phyloP scores from a whole-genome alignment of 164 flowering plant genomes.

The Cinnamomum micranthum region DNA sequence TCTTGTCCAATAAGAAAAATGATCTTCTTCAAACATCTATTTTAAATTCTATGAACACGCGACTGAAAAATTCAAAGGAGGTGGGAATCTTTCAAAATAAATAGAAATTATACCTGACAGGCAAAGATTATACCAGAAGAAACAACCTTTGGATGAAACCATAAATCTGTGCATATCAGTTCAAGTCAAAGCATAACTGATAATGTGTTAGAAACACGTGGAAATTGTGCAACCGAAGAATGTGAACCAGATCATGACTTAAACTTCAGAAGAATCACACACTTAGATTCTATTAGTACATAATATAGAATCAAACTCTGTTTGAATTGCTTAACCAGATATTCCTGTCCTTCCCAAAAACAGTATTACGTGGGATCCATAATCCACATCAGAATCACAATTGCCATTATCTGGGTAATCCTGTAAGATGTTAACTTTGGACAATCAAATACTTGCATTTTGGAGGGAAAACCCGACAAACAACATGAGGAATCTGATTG shows the following conservation, averaged over 20 bases:
- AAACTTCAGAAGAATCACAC: background rate
- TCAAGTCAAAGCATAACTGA: slow-evolving; percentile 11
- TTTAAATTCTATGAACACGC: background rate
- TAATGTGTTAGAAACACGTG: slow-evolving; percentile 7
- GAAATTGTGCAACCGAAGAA: slow-evolving; percentile 12
- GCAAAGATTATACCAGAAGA: slow-evolving; percentile 3
- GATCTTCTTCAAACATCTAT: background rate
- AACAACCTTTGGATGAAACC: slow-evolving; percentile 14
- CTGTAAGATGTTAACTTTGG: background rate
- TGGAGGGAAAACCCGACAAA: background rate
- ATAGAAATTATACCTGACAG: slow-evolving; percentile 9
- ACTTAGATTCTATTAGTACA: background rate
- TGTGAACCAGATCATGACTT: slow-evolving; percentile 14
- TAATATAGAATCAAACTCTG: background rate
- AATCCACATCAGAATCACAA: background rate
- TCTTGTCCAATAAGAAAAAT: background rate
- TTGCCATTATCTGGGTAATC: background rate
- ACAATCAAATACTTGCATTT: background rate
- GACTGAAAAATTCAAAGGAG: background rate
- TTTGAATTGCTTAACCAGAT: background rate
- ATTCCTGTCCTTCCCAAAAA: background rate
- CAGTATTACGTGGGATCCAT: background rate
- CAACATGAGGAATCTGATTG: background rate
- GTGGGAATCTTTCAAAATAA: background rate
- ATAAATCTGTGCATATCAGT: slow-evolving; percentile 7